Conservation (phyloP, 108 stramenopile species). For the Fragilaria radians region DNA sequence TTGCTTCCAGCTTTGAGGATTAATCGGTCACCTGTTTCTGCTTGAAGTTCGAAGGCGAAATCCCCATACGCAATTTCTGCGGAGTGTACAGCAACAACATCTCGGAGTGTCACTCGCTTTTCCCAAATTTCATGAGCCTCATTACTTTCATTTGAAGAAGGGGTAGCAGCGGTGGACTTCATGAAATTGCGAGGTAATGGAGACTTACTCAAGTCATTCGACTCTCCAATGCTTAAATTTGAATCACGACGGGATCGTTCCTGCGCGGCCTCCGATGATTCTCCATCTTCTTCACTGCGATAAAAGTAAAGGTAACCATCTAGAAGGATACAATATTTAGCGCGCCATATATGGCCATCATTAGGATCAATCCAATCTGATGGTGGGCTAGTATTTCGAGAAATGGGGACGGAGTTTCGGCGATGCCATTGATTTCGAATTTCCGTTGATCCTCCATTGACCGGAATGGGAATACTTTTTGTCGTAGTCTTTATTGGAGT, state of each 20-base stretch:
- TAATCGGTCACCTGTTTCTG: constrained; percentile 36
- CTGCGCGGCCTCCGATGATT: constrained; percentile 47
- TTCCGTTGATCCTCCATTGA: no score
- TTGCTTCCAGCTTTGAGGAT: constrained; percentile 48
- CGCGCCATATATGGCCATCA: constrained; percentile 67
- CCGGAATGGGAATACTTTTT: constrained; percentile 2
- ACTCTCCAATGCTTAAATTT: constrained; percentile 6
- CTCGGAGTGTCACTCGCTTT: constrained; percentile 64
- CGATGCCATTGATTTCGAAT: neutral
- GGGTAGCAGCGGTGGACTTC: neutral
- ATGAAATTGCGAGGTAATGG: constrained; percentile 35
- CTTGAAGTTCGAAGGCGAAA: constrained; percentile 56
- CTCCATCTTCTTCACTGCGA: constrained; percentile 48
- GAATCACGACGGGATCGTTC: constrained; percentile 36
- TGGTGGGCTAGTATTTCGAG: constrained; percentile 19
- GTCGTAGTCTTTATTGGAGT: constrained; percentile 7
- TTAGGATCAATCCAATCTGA: constrained; percentile 47
- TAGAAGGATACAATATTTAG: constrained; percentile 71
- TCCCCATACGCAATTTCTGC: constrained; percentile 60
- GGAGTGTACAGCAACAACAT: constrained; percentile 58
- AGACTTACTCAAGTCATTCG: constrained; percentile 30
- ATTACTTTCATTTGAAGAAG: neutral
- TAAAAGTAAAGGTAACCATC: constrained; percentile 77
- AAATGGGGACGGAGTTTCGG: neutral
- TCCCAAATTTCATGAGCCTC: constrained; percentile 50